Base-by-base conservation (phyloP, 805 yeast species). In the Ogataea saltuana region DNA sequence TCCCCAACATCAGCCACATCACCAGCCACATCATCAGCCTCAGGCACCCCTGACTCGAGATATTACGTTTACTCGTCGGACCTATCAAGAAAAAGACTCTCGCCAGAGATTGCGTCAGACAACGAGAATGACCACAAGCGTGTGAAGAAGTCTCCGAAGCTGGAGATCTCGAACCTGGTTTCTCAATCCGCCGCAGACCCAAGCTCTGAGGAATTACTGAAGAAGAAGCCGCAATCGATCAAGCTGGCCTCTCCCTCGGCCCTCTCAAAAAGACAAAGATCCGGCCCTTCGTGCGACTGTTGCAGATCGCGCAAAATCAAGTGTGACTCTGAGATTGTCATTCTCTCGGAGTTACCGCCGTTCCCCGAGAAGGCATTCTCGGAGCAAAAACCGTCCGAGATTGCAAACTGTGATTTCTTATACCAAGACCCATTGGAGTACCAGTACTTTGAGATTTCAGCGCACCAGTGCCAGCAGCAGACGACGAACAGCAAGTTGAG, bases 211-310 rank as follows among this genome's bases (percentile, higher is more conserved):
- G 28, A 10, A 28, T 11, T 30, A 26, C 25, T 11, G 23, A 13
- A 21, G 30, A n/a, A 15, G 15, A 47, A 46, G 16, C 51, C 48
- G n/a, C 44, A 45, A 33, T 42, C 66, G 15, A 59, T 63, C 37
- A 63, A 63, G 47, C 39, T 63, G 19, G 66, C 65, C 0, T 63
- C 66, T 6, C 67, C 68, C 3, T 60, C 67, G 5, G 37, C 54
- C 3, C 47, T 55, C 9, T 50, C 64, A 9, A 60, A 61, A 27
- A 66, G 88, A 53, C 90, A 84, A 63, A 66, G 91, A 46, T 68
- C 77, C 15, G 89, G 91, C 0, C 89, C 89, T 3, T 78, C 85
- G 30, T 84, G 91, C 61, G 89, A 84, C 59, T 67, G 76, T 36
- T 84, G 91, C 60, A 69, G 89, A 41, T 56, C 76, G 12, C 72